Evolutionary conservation across 192 early-diverging fungal genomes (phyloP).

Genomic region (Globomyces pollinis-pini): DNA sequence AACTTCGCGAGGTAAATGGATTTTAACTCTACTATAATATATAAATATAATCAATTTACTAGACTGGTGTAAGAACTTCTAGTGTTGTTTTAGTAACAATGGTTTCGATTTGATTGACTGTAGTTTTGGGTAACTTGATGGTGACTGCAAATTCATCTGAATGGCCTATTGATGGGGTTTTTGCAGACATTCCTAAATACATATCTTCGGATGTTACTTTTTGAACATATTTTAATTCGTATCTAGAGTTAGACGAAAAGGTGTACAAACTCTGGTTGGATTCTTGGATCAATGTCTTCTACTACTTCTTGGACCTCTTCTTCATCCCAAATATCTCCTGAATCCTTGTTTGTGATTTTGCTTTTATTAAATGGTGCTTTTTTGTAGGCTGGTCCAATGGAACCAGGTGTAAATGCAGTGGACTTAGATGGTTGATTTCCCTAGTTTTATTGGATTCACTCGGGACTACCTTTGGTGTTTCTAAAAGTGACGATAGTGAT

Average conservation of each 20-base stretch:
- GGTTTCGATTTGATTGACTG: background rate
- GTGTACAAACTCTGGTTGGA: background rate
- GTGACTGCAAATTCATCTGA: background rate
- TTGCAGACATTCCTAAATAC: slow-evolving; percentile 6
- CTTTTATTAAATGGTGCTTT: background rate
- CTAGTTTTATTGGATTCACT: too few species aligned
- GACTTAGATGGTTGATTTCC: too few species aligned
- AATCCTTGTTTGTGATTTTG: background rate
- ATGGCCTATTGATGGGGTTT: slow-evolving; percentile 1
- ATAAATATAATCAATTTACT: too few species aligned
- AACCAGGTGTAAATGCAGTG: slow-evolving; percentile 2
- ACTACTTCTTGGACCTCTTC: background rate
- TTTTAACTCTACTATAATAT: too few species aligned
- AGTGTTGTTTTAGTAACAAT: background rate
- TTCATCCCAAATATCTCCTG: slow-evolving; percentile 6
- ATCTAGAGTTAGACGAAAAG: background rate
- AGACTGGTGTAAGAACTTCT: background rate
- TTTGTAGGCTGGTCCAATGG: background rate
- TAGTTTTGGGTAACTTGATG: background rate
- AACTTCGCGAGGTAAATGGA: background rate
- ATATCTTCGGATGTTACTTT: slow-evolving; percentile 11
- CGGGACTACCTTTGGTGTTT: too few species aligned
- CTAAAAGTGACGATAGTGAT: too few species aligned
- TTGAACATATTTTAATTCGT: slow-evolving; percentile 4
- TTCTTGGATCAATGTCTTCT: slow-evolving; percentile 2